Base-by-base conservation (phyloP, 108 stramenopile genomes). In the Craspedostauros australis region DNA sequence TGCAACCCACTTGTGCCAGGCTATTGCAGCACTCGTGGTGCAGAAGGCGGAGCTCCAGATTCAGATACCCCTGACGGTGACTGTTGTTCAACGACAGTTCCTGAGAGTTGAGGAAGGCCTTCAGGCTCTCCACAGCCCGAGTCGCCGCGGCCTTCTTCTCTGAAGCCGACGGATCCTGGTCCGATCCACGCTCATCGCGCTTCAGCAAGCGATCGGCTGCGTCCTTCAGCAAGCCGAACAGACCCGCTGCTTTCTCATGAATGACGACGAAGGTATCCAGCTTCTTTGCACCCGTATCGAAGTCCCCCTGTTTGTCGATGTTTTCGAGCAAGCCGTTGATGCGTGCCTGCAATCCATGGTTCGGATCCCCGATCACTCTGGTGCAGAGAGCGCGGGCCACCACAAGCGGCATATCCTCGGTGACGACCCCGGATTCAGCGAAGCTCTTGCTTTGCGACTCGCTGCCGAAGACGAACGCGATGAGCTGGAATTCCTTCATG, bases 211-310 rank as follows among this genome's bases (percentile, higher is more conserved):
- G 56, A 37, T 83, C 72, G 3, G 88, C 80, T 2, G 84, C 65
- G 26, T 86, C 88, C 52, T 72, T 81, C 33, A 90, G 42, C 59
- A 90, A 58, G 15, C 62, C 61, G 59, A 90, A 90, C 23, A 90
- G 64, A 14, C 79, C 80, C 39, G 88, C 81, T 9, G 88, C 84
- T 45, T 90, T 90, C 34, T 90, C 84, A 36, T 90, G 88, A 56
- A 90, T 77, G 31, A 90, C 84, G 1, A 90, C 88, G 72, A 86
- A 90, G 2, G 84, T 90, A 68, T 90, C 88, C 31, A 90, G 64
- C 56, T 90, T 90, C 70, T 86, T 84, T 11, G 88, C 66, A 28
- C 84, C 88, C 1, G 80, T 75, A 53, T 90, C 82, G 50, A 84
- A 84, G 50, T 85, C 88, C 14, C 82, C 82, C 14, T 66, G 63